Evolutionary conservation across 164 flowering plant species (phyloP).

Genomic region (Tetrastigma voinierianum): DNA sequence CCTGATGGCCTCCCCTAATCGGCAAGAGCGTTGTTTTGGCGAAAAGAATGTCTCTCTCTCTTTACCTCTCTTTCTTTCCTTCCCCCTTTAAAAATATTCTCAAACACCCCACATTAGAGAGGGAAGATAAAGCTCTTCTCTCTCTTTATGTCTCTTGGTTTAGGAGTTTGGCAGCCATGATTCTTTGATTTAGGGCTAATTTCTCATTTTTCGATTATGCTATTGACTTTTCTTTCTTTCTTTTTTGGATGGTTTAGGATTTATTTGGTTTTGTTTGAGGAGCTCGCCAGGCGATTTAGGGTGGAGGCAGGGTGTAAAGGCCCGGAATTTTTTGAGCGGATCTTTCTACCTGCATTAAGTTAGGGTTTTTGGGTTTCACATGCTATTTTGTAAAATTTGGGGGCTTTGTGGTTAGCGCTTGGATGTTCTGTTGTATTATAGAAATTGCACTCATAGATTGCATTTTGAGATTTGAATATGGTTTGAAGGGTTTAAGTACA

Average conservation of each 20-base stretch:
- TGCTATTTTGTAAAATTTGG: not conserved
- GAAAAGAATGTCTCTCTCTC: conserved; percentile 4
- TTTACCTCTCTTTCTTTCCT: conserved; percentile 5
- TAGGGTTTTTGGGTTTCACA: conserved; percentile 4
- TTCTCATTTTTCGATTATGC: not conserved
- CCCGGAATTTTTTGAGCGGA: not conserved
- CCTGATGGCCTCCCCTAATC: conserved; percentile 12
- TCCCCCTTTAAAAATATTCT: not conserved
- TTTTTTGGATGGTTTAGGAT: not conserved
- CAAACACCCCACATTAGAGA: not conserved
- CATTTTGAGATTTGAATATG: too few relatives aligned
- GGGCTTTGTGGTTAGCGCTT: not conserved
- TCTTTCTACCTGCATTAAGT: conserved; percentile 6
- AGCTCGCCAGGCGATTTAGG: conserved; percentile 21
- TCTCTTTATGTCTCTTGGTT: conserved; percentile 18
- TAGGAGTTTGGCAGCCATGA: conserved; percentile 11
- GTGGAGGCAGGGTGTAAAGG: conserved; percentile 14
- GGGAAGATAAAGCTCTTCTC: not conserved
- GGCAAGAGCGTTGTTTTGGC: conserved; percentile 13
- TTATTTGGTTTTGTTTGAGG: conserved; percentile 5
- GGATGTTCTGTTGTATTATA: too few relatives aligned
- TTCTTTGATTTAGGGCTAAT: not conserved
- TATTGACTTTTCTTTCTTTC: not conserved
- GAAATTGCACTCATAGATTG: too few relatives aligned
- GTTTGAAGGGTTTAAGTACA: too few relatives aligned